Evolutionary conservation across 306 rosid genomes (phyloP), one percentile per base, ranked within the genome.

Genomic region (Vigna reflexopilosa): DNA sequence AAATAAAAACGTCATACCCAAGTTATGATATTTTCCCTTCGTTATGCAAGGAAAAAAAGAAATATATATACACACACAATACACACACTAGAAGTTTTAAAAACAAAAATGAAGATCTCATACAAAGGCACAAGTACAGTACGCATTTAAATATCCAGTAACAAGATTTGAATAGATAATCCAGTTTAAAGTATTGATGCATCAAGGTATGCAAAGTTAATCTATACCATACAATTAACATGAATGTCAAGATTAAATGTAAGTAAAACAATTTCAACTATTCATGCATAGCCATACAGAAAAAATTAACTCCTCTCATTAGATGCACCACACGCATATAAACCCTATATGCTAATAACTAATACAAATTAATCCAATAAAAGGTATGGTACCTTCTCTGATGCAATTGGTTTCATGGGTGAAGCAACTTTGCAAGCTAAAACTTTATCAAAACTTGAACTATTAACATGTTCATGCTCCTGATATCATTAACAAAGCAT

Each of bases 301-400:
- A 5, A 61, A 14, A 61, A 61, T 13, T 61, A 61, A 61, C 20
- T 30, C 40, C 10, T 61, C 10, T 61, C 20, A 61, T 12, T 14
- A 7, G 42, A 15, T 61, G 16, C 11, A 30, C 4, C 34, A 32
- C 22, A 51, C 6, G 17, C 38, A 62, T 15, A 62, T 24, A 32
- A 62, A 30, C 5, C 22, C 15, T 52, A 52, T 52, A 36, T 19
- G 12, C 17, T 67, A 69, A 52, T 45, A 20, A 34, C 24, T 48
- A 1, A 49, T 9, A 59, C 7, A n/a, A 38, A 76, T 3, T 14
- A 3, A 72, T 9, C 54, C 22, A 24, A 77, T 9, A 48, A 55
- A 68, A 48, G 76, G 20, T 58, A 67, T 2, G 55, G 38, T 36
- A 89, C 92, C 88, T 81, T 63, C 38, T 65, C 71, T 19, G 66